Conservation (phyloP, 2,329 filamentous ascomycete species). For the Nothophoma quercina region DNA sequence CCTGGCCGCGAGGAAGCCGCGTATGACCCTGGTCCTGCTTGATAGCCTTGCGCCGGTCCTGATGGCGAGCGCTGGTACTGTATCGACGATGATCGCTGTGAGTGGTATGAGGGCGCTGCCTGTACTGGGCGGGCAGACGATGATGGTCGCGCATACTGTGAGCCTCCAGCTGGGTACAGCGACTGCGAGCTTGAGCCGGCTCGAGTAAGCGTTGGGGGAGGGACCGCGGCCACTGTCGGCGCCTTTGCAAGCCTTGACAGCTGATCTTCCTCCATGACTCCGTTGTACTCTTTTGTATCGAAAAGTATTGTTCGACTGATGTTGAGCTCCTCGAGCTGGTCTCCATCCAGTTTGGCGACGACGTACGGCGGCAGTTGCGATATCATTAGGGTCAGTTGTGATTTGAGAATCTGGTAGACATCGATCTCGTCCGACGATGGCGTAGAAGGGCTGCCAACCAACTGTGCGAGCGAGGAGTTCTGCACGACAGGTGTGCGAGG, state of each 20-base stretch:
- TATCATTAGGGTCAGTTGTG: constrained; percentile 77
- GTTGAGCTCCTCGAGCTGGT: constrained; percentile 82
- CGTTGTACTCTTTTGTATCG: constrained; percentile 75
- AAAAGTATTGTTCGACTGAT: constrained; percentile 81
- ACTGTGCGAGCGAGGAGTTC: constrained; percentile 66
- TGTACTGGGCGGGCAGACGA: constrained; percentile 41
- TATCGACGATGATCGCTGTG: constrained; percentile 49
- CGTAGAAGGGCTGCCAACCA: constrained; percentile 66
- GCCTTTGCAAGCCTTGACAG: constrained; percentile 53
- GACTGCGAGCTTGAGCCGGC: constrained; percentile 35
- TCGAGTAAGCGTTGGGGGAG: constrained; percentile 39
- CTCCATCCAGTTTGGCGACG: constrained; percentile 84
- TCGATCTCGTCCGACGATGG: constrained; percentile 67
- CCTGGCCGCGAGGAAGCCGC: constrained; percentile 34
- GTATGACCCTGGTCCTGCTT: constrained; percentile 39
- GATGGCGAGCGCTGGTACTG: constrained; percentile 47
- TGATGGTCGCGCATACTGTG: constrained; percentile 45
- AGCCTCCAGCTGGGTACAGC: constrained; percentile 37
- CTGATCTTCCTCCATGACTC: constrained; percentile 85
- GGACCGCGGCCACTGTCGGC: constrained; percentile 41
- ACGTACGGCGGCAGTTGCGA: constrained; percentile 81
- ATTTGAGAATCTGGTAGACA: constrained; percentile 76
- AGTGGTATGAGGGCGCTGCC: constrained; percentile 41
- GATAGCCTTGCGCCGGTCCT: constrained; percentile 38
- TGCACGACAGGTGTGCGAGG: constrained; percentile 72